Base-by-base conservation (phyloP, 768 basidiomycete genomes). In the Heimioporus sp. region DNA sequence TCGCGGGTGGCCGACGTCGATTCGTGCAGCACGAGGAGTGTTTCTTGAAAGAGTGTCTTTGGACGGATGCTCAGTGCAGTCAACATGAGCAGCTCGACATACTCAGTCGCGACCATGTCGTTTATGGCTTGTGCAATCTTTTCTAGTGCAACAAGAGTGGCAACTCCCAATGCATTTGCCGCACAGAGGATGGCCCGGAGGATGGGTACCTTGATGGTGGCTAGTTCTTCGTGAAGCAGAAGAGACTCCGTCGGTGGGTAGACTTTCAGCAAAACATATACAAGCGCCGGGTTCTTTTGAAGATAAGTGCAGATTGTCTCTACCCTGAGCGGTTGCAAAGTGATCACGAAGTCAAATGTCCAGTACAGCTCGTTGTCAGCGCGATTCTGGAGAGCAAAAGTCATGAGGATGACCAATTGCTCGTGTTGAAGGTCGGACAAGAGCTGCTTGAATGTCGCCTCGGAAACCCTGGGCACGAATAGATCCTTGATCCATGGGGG, bases 1-100 rank as follows among this genome's bases (percentile, higher is more conserved):
- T 49, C 51, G 61, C 60, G 49, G 53, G 56, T 54, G 5, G 31
- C 50, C 2, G 54, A 49, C 2, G 77, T 74, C 30, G 71, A 71
- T 35, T 83, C 84, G 54, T 83, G 75, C 11, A 87, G 66, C 5
- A 84, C 80, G 2, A 86, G 66, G 9, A 87, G 72, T 2, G 82
- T 66, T 63, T 87, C 85, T 58, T 85, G 85, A 0, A 78, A 72
- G 3, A 85, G 70, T 8, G 76, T 69, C 28, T 70, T 72, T 0
- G 80, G 64, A 0, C 84, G 79, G 35, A 85, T 74, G 45, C 75
- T 77, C n/a, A 79, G 67, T 0, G 79, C 69, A 0, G 77, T 69
- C 16, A 79, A 62, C 73, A 78, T 79, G 12, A 86, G 68, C 5
- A 84, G 57, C 41, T 83, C 77, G 17, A 79, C 66, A 53, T 84